These are phyloP conservation scores for Penicillium antarcticum DNA, from an alignment of 495 filamentous ascomycete genomes.

Conservation along the genomic window DNA sequence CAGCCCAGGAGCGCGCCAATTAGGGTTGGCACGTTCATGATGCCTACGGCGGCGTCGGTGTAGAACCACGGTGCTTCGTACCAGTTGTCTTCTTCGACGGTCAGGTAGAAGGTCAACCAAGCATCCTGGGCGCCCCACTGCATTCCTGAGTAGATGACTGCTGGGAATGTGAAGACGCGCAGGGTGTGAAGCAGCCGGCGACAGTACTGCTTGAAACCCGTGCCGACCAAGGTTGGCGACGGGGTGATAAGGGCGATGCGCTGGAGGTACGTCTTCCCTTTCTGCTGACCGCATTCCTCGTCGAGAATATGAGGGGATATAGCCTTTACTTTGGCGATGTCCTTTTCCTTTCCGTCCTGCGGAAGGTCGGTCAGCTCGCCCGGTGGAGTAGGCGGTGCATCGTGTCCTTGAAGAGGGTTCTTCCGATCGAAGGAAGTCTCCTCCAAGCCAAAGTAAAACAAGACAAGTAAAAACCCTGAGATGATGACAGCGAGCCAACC, in stretches of 20 bases:
- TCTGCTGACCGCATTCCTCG: constrained; percentile 11
- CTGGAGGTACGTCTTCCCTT: constrained; percentile 23
- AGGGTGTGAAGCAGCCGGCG: constrained; percentile 21
- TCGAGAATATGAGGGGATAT: background rate
- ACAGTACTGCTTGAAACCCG: constrained; percentile 26
- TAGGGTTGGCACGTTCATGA: constrained; percentile 34
- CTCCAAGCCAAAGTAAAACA: constrained; percentile 24
- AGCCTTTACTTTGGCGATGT: background rate
- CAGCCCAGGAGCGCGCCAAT: constrained; percentile 33
- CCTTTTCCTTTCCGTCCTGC: constrained; percentile 4
- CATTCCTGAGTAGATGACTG: constrained; percentile 29
- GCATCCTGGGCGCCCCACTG: constrained; percentile 39
- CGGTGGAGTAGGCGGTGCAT: background rate
- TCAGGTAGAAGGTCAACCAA: constrained; percentile 38
- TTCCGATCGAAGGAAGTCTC: constrained; percentile 28
- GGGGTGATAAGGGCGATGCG: constrained; percentile 29
- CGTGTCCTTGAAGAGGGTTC: constrained; percentile 5
- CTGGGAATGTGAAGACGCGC: constrained; percentile 32
- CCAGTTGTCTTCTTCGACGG: constrained; percentile 32
- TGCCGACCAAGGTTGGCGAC: constrained; percentile 21
- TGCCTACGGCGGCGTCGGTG: constrained; percentile 25
- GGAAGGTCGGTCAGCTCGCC: background rate
- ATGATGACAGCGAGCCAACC: constrained; percentile 33
- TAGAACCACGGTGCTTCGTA: constrained; percentile 31
- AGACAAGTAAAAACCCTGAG: constrained; percentile 14